phyloP scores from a whole-genome alignment of 768 basidiomycete species.

The Kwoniella sp. region DNA sequence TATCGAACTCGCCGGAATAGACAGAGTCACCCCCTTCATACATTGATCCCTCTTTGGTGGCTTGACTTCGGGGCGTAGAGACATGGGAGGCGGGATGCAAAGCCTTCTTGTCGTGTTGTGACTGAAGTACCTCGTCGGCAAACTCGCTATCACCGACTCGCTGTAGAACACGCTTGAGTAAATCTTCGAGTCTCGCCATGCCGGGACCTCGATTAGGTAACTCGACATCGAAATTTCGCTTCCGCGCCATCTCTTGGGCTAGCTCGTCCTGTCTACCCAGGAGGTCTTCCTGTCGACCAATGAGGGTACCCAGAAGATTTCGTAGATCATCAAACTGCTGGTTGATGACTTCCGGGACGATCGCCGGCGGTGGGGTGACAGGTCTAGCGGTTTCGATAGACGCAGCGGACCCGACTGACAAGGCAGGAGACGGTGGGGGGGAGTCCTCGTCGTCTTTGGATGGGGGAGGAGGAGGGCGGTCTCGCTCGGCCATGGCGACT shows the following conservation, averaged over 20 bases:
- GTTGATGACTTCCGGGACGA: conserved; percentile 36
- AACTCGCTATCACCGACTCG: conserved; percentile 59
- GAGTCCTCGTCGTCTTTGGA: conserved; percentile 43
- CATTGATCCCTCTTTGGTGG: conserved; percentile 33
- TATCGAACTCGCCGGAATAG: conserved; percentile 41
- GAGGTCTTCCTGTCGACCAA: conserved; percentile 65
- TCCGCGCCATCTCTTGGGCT: conserved; percentile 61
- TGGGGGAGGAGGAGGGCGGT: conserved; percentile 45
- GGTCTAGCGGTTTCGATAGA: conserved; percentile 57
- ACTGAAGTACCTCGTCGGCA: conserved; percentile 44
- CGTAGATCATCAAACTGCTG: conserved; percentile 58
- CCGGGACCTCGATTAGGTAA: conserved; percentile 29
- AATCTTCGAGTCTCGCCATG: conserved; percentile 54
- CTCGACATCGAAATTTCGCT: conserved; percentile 32
- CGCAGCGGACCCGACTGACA: conserved; percentile 58
- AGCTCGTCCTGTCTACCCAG: conserved; percentile 66
- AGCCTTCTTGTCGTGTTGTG: background rate
- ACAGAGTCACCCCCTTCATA: conserved; percentile 36
- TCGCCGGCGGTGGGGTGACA: conserved; percentile 38
- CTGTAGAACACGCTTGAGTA: conserved; percentile 62
- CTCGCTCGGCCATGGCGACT: conserved; percentile 39
- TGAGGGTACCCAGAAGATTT: conserved; percentile 64
- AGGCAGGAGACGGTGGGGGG: conserved; percentile 61
- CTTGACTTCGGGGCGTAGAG: conserved; percentile 6
- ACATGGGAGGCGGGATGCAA: conserved; percentile 9